A percentile compares a stretch with the other conserved stretches of the same genome.
These are phyloP conservation scores for Anisodus acutangulus DNA, from an alignment of 257 asterid species.

Conservation along the genomic window DNA sequence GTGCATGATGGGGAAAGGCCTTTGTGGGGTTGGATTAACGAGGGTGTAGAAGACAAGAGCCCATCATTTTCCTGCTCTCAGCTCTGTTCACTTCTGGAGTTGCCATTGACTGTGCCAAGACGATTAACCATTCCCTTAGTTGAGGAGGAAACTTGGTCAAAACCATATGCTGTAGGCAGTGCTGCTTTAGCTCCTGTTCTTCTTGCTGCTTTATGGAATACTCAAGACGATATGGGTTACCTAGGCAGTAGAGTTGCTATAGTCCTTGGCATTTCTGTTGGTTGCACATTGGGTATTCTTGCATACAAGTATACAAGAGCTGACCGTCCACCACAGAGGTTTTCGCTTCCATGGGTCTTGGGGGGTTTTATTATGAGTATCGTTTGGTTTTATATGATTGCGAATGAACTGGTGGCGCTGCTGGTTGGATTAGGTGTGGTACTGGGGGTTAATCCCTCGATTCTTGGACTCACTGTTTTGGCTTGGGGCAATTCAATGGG, in stretches of 20 bases:
- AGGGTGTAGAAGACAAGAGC: conserved; percentile 43
- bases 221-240: conserved; percentile 52
- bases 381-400: conserved; percentile 95
- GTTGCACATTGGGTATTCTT: conserved; percentile 58
- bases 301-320: conserved; percentile 66
- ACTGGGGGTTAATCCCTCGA: conserved; percentile 77
- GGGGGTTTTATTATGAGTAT: conserved; percentile 95
- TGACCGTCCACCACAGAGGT: conserved; percentile 76
- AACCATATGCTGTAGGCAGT: conserved; percentile 67
- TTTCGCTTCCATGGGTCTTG: conserved; percentile 77
- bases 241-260: conserved; percentile 50
- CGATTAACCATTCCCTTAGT: conserved; percentile 86
- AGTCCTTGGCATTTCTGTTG: conserved; percentile 57
- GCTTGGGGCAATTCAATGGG: conserved; percentile 99
- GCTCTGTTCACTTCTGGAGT: conserved; percentile 62
- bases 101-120: conserved; percentile 82
- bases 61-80: conserved; percentile 66
- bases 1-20: conserved; percentile 67
- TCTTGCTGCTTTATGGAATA: conserved; percentile 68
- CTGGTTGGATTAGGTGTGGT: conserved; percentile 77
- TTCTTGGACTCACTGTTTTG: conserved; percentile 89
- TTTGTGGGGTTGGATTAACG: conserved; percentile 94
- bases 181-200: conserved; percentile 80
- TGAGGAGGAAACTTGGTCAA: conserved; percentile 87
- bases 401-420: conserved; percentile 87